Evolutionary conservation across 805 yeast species (phyloP).

Genomic region (Yarrowia hollandica): DNA sequence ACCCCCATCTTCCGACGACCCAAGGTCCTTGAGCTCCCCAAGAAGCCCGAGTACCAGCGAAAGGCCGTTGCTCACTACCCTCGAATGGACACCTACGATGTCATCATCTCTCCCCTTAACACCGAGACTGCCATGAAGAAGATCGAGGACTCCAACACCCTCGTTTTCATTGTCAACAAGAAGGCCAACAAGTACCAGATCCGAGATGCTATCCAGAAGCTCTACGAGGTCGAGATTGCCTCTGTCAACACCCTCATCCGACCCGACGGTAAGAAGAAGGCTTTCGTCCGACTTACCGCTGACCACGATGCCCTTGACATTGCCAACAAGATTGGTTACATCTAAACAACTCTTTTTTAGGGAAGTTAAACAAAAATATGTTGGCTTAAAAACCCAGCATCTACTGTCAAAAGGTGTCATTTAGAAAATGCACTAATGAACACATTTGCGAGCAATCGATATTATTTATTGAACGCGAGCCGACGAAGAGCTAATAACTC

Average conservation of each 20-base stretch:
- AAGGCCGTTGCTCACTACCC: conserved; percentile 96
- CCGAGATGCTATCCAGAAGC: conserved; percentile 96
- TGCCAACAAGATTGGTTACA: conserved; percentile 99
- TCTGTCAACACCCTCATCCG: conserved; percentile 95
- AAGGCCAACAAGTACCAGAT: conserved; percentile 98
- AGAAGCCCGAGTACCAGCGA: conserved; percentile 92
- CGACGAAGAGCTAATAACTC: conserved; percentile 6
- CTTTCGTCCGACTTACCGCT: conserved; percentile 97
- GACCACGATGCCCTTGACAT: conserved; percentile 99
- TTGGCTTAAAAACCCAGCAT: neutral
- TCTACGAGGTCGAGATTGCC: conserved; percentile 92
- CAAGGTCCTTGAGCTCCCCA: conserved; percentile 91
- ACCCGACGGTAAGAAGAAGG: conserved; percentile 99
- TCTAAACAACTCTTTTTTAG: conserved; percentile 50
- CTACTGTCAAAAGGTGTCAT: neutral
- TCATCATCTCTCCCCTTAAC: conserved; percentile 91
- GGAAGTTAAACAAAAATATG: neutral
- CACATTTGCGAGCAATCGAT: conserved; percentile 23
- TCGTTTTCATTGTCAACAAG: conserved; percentile 96
- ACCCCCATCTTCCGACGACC: conserved; percentile 95
- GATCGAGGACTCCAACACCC: conserved; percentile 99
- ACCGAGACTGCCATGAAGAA: conserved; percentile 99
- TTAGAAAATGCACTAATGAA: conserved; percentile 26
- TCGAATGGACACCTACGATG: conserved; percentile 94
- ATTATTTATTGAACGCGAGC: conserved; percentile 29